phyloP scores from a whole-genome alignment of 805 yeast species.

The Candida namnaoensis region DNA sequence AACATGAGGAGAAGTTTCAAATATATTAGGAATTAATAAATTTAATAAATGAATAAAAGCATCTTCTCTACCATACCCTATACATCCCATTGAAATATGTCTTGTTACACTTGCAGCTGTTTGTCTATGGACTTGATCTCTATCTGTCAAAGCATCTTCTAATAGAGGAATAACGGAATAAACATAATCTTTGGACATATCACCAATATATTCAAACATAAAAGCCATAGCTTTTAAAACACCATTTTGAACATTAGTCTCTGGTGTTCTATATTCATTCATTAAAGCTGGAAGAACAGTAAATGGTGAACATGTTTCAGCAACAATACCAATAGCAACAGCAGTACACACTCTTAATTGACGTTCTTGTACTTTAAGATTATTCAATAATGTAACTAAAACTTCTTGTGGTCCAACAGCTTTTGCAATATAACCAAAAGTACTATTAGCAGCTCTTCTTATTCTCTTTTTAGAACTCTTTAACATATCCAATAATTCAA shows the following conservation, averaged over 20 bases:
- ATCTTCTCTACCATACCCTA: conserved; percentile 70
- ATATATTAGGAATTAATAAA: conserved; percentile 78
- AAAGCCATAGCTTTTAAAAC: conserved; percentile 85
- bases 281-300: conserved; percentile 90
- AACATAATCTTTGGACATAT: conserved; percentile 70
- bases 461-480: conserved; percentile 73
- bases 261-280: conserved; percentile 93
- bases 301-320: conserved; percentile 87
- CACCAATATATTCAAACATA: conserved; percentile 86
- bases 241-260: conserved; percentile 91
- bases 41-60: conserved; percentile 80
- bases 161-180: conserved; percentile 71
- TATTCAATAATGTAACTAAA: conserved; percentile 71
- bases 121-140: conserved; percentile 91
- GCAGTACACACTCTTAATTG: conserved; percentile 96
- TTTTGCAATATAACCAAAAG: conserved; percentile 85
- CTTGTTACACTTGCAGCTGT: conserved; percentile 85
- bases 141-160: conserved; percentile 84
- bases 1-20: conserved; percentile 94
- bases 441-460: conserved; percentile 76
- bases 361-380: conserved; percentile 87
- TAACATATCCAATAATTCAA: conserved; percentile 81
- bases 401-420: conserved; percentile 97
- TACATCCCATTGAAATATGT: conserved; percentile 73
- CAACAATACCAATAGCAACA: conserved; percentile 95